Evolutionary conservation across 768 basidiomycete genomes (phyloP).

Genomic region (Dioszegia aurantiaca): DNA sequence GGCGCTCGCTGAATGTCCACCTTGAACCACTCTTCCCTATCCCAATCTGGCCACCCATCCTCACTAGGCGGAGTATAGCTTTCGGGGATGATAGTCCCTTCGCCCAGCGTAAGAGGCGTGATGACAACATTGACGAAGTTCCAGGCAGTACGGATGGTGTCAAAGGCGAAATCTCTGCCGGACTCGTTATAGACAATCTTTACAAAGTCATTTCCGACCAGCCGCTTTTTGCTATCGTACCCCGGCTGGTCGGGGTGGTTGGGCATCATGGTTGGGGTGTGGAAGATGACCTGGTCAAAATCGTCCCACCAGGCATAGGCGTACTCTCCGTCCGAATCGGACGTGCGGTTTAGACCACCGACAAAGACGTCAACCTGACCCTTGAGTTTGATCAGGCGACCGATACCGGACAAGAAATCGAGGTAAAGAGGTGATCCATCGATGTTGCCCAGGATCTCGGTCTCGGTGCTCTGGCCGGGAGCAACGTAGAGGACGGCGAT

Average conservation of each 20-base stretch:
- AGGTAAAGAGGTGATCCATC: slow-evolving; percentile 94
- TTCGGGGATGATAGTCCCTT: slow-evolving; percentile 58
- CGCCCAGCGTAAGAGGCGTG: slow-evolving; percentile 60
- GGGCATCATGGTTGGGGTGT: slow-evolving; percentile 97
- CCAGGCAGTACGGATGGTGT: slow-evolving; percentile 87
- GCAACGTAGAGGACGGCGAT: slow-evolving; percentile 95
- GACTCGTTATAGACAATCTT: slow-evolving; percentile 98
- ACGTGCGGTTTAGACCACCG: slow-evolving; percentile 74
- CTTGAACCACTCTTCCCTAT: slow-evolving; percentile 95
- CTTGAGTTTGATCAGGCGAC: slow-evolving; percentile 78
- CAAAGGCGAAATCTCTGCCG: slow-evolving; percentile 76
- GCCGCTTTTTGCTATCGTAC: slow-evolving; percentile 80
- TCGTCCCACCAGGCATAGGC: slow-evolving; percentile 99
- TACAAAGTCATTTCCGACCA: slow-evolving; percentile 95
- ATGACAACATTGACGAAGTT: slow-evolving; percentile 97
- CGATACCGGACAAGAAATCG: slow-evolving; percentile 85
- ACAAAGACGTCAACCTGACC: slow-evolving; percentile 90
- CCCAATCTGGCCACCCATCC: slow-evolving; percentile 46
- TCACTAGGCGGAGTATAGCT: slow-evolving; percentile 54
- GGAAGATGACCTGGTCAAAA: slow-evolving; percentile 89
- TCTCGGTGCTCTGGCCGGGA: slow-evolving; percentile 78
- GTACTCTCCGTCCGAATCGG: slow-evolving; percentile 87
- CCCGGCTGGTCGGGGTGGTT: slow-evolving; percentile 56
- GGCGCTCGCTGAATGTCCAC: slow-evolving; percentile 81
- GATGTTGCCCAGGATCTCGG: slow-evolving; percentile 80